phyloP scores from a whole-genome alignment of 1,284 basidiomycete species.

The Athelia psychrophila region DNA sequence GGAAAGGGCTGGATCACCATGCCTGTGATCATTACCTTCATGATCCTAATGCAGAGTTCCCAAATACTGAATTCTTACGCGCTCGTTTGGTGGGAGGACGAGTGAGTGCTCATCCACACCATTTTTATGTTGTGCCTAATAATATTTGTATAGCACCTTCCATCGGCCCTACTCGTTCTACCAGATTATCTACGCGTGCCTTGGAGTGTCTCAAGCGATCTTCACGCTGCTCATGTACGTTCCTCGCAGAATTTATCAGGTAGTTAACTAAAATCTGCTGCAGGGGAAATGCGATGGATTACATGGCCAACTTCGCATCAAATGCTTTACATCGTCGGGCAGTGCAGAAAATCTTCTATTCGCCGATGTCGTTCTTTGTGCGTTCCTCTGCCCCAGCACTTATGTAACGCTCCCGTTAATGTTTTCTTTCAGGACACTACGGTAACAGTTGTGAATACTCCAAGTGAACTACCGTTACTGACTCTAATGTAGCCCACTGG shows the following conservation, averaged over 20 bases:
- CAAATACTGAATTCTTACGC: constrained; percentile 55
- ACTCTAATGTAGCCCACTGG: constrained; percentile 46
- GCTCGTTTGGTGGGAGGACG: constrained; percentile 72
- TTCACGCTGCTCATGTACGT: constrained; percentile 62
- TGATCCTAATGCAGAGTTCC: constrained; percentile 64
- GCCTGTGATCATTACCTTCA: constrained; percentile 54
- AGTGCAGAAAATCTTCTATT: constrained; percentile 57
- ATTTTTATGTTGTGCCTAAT: background rate
- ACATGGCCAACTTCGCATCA: constrained; percentile 57
- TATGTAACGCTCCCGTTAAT: too few relatives aligned
- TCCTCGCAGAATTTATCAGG: background rate
- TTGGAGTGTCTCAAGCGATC: constrained; percentile 59
- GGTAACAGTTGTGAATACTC: background rate
- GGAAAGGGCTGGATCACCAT: constrained; percentile 54
- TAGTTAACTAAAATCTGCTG: constrained; percentile 8
- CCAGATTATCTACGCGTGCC: constrained; percentile 67
- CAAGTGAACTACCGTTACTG: too few relatives aligned
- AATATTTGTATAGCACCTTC: constrained; percentile 36
- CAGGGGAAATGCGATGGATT: constrained; percentile 55
- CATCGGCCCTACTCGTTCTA: constrained; percentile 57
- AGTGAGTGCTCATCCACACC: constrained; percentile 35
- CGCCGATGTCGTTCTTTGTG: constrained; percentile 72
- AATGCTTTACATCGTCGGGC: constrained; percentile 56
- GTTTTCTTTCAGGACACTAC: background rate
- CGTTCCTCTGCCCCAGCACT: constrained; percentile 45